Evolutionary conservation across 345 rosid species (phyloP).

Genomic region (Eucalyptus sideroxylon): DNA sequence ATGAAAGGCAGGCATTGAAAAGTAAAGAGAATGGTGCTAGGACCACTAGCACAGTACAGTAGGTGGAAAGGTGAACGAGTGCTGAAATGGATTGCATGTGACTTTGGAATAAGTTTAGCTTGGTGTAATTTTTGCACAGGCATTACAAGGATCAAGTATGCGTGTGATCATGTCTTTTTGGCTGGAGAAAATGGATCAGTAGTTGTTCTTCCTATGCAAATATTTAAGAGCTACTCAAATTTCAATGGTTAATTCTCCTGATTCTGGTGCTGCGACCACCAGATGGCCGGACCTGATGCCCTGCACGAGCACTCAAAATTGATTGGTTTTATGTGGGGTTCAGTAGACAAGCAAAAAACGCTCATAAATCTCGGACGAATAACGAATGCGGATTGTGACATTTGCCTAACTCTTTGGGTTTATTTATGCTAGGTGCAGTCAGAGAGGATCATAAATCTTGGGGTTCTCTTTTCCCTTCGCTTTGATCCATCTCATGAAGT

Average conservation of each 20-base stretch:
- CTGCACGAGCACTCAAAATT: neutral
- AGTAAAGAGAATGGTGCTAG: neutral
- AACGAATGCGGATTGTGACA: neutral
- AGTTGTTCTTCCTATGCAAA: neutral
- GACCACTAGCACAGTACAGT: conserved; percentile 15
- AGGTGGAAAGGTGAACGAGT: neutral
- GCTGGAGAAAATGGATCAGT: neutral
- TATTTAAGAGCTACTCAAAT: neutral
- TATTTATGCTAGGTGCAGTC: neutral
- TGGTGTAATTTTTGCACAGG: neutral
- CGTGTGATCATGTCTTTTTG: neutral
- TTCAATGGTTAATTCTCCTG: neutral
- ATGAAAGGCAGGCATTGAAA: neutral
- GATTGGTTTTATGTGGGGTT: neutral
- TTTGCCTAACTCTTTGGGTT: neutral
- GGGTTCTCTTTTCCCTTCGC: neutral
- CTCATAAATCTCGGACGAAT: neutral
- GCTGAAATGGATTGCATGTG: neutral
- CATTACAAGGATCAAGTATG: neutral
- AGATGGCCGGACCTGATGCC: neutral
- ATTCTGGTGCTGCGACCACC: neutral
- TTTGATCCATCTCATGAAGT: neutral
- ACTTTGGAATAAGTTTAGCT: neutral
- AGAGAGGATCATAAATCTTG: neutral
- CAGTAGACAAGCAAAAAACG: neutral